Base-by-base conservation (phyloP, 192 early-diverging fungal genomes). In the Podila verticillata region DNA sequence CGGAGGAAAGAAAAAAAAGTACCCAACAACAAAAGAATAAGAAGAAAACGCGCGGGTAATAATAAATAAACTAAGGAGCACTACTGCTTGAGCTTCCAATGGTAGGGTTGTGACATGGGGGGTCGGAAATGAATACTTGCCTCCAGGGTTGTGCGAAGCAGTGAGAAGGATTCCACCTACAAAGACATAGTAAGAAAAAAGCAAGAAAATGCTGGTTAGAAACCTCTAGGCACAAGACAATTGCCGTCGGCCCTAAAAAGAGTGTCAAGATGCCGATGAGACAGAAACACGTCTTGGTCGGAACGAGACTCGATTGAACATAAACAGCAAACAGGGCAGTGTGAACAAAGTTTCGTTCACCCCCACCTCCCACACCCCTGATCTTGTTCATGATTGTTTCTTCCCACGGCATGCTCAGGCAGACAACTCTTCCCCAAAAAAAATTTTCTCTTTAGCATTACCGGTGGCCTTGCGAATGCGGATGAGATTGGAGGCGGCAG, bases 81-180 rank as follows among this genome's bases (percentile, higher is more conserved):
- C 28, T 15, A 49, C 28, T 15, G 39, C 12, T 44, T 44, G 39
- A 44, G 39, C 36, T 9, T 39, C 9, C 39, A 44, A 17, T 44
- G 15, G 10, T 13, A 15, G 39, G 12, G 39, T 44, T 44, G 39
- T 15, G 39, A 44, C 39, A 44, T 44, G 39, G 15, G 12, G 39
- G 15, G 39, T 44, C n/a, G 17, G 39, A 44, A 39, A 1, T 39
- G 39, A 44, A 36, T 35, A 71, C 70, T 78, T 82, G 67, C 83
- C 98, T 60, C 98, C 98, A 22, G 98, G 97, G 86, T 99, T 99
- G 87, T 99, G 98, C 32, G 96, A 97, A 15, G 98, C 98, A n/a
- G 96, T 98, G 72, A 99, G 84, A 57, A 99, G 89, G 59, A 99
- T 97, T 58, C 97, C 97, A 78, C 94, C 91, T 89, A n/a, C n/a